Conservation (phyloP, 148 eudicot genomes). For the Amaranthus cruentus region DNA sequence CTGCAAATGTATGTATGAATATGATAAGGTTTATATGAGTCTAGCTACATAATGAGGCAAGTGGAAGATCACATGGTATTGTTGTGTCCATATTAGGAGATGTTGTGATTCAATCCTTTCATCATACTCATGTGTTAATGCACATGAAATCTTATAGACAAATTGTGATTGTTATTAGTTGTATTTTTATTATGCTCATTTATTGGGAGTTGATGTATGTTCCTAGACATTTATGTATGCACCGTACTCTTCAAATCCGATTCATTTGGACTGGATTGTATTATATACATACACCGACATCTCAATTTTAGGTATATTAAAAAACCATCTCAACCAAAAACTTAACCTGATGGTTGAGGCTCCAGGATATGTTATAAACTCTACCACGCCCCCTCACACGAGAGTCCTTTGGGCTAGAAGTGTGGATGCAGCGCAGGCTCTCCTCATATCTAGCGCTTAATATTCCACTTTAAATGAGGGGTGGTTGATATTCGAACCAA, state of each 20-base stretch:
- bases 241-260: neutral
- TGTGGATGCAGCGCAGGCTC: too few relatives aligned
- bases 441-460: too few relatives aligned
- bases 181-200: neutral
- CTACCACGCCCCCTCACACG: too few relatives aligned
- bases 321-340: too few relatives aligned
- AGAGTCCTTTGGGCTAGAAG: too few relatives aligned
- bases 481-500: too few relatives aligned
- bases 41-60: slow-evolving; percentile 20
- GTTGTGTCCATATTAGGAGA: slow-evolving; percentile 32
- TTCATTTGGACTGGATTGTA: neutral
- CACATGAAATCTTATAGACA: slow-evolving; percentile 23
- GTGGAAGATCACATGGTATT: slow-evolving; percentile 13
- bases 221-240: neutral
- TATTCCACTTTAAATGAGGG: too few relatives aligned
- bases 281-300: too few relatives aligned
- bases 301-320: too few relatives aligned
- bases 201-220: slow-evolving; percentile 1
- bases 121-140: slow-evolving; percentile 23
- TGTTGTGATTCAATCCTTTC: neutral
- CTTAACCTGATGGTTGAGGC: too few relatives aligned
- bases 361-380: too few relatives aligned
- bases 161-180: slow-evolving; percentile 7
- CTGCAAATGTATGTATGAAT: neutral
- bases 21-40: neutral